Base-by-base conservation (phyloP, 2,329 filamentous ascomycete genomes). In the Sclerotinia spermophila region DNA sequence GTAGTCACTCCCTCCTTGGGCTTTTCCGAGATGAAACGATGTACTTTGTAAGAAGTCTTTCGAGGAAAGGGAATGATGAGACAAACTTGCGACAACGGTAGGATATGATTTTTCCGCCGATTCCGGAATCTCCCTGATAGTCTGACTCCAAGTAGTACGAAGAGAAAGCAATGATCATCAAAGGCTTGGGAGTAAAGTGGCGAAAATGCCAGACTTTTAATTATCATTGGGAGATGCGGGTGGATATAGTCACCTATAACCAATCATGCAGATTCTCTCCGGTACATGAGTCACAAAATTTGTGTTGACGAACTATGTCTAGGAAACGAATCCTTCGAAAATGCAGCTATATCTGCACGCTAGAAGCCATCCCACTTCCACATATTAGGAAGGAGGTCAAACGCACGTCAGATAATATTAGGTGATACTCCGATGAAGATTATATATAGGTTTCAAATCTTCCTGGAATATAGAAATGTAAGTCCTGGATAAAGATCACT, bases 351-450 rank as follows among this genome's bases (percentile, higher is more conserved):
- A 44, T 21, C 40, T 6, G 27, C 13, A 61, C 27, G n/a, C 40
- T 42, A 21, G 59, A 30, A 45, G 5, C 30, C 24, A 61, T 62
- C 59, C 27, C 59, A 45, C 59, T 45, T 45, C 42, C 15, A 45
- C 59, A 30, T 17, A 62, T 62, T 60, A 62, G 59, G 59, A 62
- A 62, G 59, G 59, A 62, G 59, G 40, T 62, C 30, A 62, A 45
- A 61, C 45, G 59, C 21, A 45, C 40, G 27, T 33, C 40, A 44
- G 59, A 33, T 45, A 62, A 33, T 21, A 27, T 11, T 33, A 33
- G 11, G 42, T 45, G 27, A n/a, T 27, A 45, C 15, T 21, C 27
- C 5, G 19, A 33, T 45, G 11, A 45, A 33, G 19, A 45, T 45
- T 62, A 45, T 62, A 45, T 62, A 62, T 62, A 45, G n/a, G 21